Conservation (phyloP, 495 filamentous ascomycete species). For the Talaromyces borbonicus region DNA sequence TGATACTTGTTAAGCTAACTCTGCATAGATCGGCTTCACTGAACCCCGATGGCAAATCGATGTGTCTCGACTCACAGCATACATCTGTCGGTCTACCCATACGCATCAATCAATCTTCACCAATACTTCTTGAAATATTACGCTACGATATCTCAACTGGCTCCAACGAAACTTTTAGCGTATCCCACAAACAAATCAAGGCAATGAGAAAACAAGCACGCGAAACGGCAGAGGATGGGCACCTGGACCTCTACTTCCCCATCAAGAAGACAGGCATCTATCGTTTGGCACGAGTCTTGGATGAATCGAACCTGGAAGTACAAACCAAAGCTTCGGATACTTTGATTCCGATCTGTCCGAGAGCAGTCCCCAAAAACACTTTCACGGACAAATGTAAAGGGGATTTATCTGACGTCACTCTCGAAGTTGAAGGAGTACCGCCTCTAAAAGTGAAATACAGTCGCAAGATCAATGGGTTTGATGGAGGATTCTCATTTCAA, state of each 20-base stretch:
- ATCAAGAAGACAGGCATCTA: constrained; percentile 82
- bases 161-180: constrained; percentile 63
- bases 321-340: constrained; percentile 62
- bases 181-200: constrained; percentile 61
- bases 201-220: constrained; percentile 53
- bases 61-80: constrained; percentile 61
- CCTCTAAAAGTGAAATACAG: constrained; percentile 91
- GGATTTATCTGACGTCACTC: constrained; percentile 72
- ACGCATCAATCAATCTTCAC: constrained; percentile 83
- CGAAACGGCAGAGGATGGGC: constrained; percentile 35
- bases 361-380: constrained; percentile 56
- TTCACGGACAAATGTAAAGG: constrained; percentile 62
- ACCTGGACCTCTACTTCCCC: constrained; percentile 50
- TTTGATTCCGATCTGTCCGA: constrained; percentile 75
- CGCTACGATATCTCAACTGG: constrained; percentile 76
- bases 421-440: constrained; percentile 79
- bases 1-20: constrained; percentile 16
- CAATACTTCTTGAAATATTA: constrained; percentile 73
- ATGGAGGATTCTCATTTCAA: constrained; percentile 71
- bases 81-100: constrained; percentile 64
- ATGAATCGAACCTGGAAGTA: constrained; percentile 89
- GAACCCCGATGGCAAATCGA: constrained; percentile 66
- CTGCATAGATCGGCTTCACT: constrained; percentile 67
- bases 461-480: constrained; percentile 64
- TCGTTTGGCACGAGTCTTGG: constrained; percentile 69